Conservation (phyloP, 2,329 filamentous ascomycete species). For the Phaeomoniella chlamydospora region DNA sequence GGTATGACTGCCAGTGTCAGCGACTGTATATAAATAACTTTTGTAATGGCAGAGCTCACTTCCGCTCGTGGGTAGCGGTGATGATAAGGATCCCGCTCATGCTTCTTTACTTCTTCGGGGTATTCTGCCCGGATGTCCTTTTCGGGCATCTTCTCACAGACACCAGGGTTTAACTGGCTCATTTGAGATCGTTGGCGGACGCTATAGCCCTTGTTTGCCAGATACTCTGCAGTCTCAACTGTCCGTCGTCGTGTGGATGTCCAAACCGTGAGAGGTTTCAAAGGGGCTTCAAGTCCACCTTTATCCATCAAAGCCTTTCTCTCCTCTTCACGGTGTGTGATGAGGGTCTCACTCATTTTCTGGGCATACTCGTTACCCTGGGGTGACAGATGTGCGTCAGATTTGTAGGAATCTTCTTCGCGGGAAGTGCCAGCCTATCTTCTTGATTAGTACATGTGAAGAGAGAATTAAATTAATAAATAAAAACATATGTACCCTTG, state of each 20-base stretch:
- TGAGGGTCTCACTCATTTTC: constrained; percentile 71
- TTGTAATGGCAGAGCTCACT: too few species aligned
- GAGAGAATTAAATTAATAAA: constrained; percentile 2
- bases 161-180: constrained; percentile 92
- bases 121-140: constrained; percentile 65
- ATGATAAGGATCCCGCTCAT: constrained; percentile 90
- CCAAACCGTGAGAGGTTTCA: constrained; percentile 82
- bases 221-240: constrained; percentile 71
- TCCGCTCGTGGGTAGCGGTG: constrained; percentile 92
- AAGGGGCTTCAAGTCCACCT: constrained; percentile 51
- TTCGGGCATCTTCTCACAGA: constrained; percentile 89
- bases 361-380: constrained; percentile 68
- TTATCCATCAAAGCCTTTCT: constrained; percentile 52
- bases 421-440: constrained; percentile 57
- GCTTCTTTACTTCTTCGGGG: constrained; percentile 82
- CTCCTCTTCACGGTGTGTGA: constrained; percentile 74
- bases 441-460: constrained; percentile 10
- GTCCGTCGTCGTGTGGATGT: constrained; percentile 84
- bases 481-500: constrained; percentile 37
- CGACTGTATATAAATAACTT: too few species aligned
- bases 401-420: constrained; percentile 86
- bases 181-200: constrained; percentile 88
- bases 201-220: constrained; percentile 68
- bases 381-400: constrained; percentile 70
- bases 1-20: constrained; percentile 58